A percentile compares a stretch with the other conserved stretches of the same genome.
Conservation (phyloP, 1,284 basidiomycete species). For the Marasmius oreades region DNA sequence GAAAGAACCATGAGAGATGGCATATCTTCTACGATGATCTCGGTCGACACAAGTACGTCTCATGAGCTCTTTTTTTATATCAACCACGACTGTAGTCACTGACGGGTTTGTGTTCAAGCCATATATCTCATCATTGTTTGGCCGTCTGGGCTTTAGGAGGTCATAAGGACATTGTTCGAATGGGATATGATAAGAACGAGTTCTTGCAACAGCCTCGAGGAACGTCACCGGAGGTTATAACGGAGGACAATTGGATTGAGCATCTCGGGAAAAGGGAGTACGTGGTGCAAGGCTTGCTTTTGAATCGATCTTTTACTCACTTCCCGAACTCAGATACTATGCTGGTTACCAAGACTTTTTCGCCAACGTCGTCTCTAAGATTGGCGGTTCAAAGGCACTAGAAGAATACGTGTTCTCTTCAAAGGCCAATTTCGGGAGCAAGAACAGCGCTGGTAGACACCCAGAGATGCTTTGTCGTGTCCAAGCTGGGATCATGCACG, state of each 20-base stretch:
- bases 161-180: slow-evolving; percentile 33
- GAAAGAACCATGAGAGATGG: slow-evolving; percentile 39
- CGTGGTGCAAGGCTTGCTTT: slow-evolving; percentile 10
- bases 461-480: slow-evolving; percentile 56
- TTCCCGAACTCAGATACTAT: slow-evolving; percentile 40
- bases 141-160: slow-evolving; percentile 50
- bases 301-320: not conserved
- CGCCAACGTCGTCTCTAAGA: slow-evolving; percentile 31
- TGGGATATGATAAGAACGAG: slow-evolving; percentile 39
- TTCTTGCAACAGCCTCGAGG: slow-evolving; percentile 35
- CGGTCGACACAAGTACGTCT: slow-evolving; percentile 41
- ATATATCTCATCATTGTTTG: slow-evolving; percentile 48
- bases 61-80: not conserved
- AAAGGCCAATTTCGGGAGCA: slow-evolving; percentile 37
- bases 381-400: slow-evolving; percentile 33
- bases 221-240: slow-evolving; percentile 39
- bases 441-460: slow-evolving; percentile 26
- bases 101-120: no score
- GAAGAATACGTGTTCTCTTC: slow-evolving; percentile 51
- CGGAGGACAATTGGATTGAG: slow-evolving; percentile 39
- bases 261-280: slow-evolving; percentile 48
- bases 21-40: slow-evolving; percentile 43
- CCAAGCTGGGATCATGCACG: slow-evolving; percentile 52
- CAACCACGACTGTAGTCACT: no score
- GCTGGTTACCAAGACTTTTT: slow-evolving; percentile 51